These are phyloP conservation scores for Pseudogymnoascus pannorum DNA, from an alignment of 2,329 filamentous ascomycete genomes.

Conservation along the genomic window DNA sequence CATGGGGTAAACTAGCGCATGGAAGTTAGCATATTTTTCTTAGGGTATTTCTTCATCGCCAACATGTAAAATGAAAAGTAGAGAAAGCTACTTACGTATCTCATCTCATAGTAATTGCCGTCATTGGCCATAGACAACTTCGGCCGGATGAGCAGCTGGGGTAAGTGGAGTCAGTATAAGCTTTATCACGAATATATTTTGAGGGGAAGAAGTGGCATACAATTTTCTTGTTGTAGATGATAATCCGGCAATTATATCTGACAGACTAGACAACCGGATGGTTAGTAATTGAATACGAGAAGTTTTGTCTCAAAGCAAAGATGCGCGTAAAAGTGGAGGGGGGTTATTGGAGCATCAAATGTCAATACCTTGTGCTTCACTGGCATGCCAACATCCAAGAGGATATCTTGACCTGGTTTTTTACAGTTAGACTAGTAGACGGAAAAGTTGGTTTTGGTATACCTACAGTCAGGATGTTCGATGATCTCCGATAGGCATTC, in stretches of 20 bases:
- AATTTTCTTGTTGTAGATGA: slow-evolving; percentile 59
- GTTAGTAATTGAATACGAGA: not conserved
- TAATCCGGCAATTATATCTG: slow-evolving; percentile 58
- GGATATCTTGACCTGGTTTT: slow-evolving; percentile 59
- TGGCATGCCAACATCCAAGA: slow-evolving; percentile 57
- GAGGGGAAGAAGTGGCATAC: slow-evolving; percentile 28
- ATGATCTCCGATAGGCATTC: slow-evolving; percentile 58
- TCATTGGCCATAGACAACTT: slow-evolving; percentile 67
- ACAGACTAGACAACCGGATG: not conserved
- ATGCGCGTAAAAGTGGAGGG: not conserved
- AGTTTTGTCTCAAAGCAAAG: not conserved
- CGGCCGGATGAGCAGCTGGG: slow-evolving; percentile 51
- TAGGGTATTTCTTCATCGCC: not conserved
- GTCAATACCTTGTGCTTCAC: slow-evolving; percentile 54
- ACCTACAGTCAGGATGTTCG: slow-evolving; percentile 46
- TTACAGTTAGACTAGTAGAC: no score
- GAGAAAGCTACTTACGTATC: not conserved
- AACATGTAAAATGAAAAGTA: not conserved
- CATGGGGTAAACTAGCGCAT: slow-evolving; percentile 54
- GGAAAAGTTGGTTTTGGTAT: no score
- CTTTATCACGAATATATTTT: not conserved
- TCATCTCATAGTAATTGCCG: slow-evolving; percentile 55
- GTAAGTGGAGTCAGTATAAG: not conserved
- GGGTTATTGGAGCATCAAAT: not conserved
- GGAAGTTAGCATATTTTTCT: not conserved